A percentile compares a stretch with the other conserved stretches of the same genome.
Evolutionary conservation across 78 protist genomes (phyloP).

Genomic region (Goniomonas avonlea): DNA sequence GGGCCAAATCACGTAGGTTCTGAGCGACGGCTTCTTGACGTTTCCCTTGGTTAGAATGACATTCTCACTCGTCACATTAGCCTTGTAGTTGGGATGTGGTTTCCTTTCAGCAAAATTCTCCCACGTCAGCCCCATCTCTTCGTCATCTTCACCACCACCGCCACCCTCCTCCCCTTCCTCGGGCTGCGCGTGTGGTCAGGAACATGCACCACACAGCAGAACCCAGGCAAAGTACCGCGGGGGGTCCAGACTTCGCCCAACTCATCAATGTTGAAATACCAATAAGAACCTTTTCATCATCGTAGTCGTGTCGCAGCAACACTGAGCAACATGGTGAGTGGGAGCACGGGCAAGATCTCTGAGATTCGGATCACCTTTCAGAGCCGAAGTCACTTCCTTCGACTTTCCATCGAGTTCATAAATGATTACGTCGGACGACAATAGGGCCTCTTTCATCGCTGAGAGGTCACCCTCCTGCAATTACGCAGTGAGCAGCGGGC

Average conservation of each 20-base stretch:
- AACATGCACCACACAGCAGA: not conserved
- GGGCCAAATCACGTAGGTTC: conserved; percentile 7
- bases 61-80: conserved; percentile 1
- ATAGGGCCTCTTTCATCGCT: not conserved
- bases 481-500: no score
- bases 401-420: not conserved
- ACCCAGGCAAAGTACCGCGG: no score
- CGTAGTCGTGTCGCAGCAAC: conserved; percentile 3
- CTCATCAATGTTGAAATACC: conserved; percentile 2
- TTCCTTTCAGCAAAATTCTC: not conserved
- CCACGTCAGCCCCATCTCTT: not conserved
- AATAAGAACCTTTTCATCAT: not conserved
- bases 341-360: no score
- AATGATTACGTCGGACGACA: conserved; percentile 9
- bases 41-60: conserved; percentile 12
- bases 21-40: conserved; percentile 3
- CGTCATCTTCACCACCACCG: not conserved
- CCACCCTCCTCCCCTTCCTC: not conserved
- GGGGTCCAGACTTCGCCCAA: not conserved
- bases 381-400: not conserved
- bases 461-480: not conserved
- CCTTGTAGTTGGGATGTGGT: conserved; percentile 18
- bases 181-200: no score
- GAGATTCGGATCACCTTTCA: no score
- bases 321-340: no score